phyloP scores from a whole-genome alignment of 495 filamentous ascomycete genomes.

The Xylaria telfairii region DNA sequence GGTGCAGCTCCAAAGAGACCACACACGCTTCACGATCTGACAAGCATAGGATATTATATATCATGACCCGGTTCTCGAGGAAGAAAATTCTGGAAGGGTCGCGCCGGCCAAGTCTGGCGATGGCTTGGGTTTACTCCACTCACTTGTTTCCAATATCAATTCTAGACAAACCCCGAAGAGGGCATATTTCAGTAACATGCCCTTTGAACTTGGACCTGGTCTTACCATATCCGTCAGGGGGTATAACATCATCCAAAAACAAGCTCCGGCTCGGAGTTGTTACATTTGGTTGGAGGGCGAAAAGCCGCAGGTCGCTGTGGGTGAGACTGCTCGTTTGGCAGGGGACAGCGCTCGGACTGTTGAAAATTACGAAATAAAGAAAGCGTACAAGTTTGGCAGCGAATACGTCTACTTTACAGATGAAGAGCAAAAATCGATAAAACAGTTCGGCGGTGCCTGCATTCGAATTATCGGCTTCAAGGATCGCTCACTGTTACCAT shows the following conservation, averaged over 20 bases:
- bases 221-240: slow-evolving; percentile 90
- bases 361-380: slow-evolving; percentile 82
- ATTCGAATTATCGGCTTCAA: slow-evolving; percentile 97
- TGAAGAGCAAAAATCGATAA: slow-evolving; percentile 79
- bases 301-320: slow-evolving; percentile 76
- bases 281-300: slow-evolving; percentile 88
- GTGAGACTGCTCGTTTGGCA: slow-evolving; percentile 72
- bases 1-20: slow-evolving; percentile 22
- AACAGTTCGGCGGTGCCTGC: slow-evolving; percentile 75
- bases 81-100: slow-evolving; percentile 50
- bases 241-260: slow-evolving; percentile 85
- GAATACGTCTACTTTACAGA: slow-evolving; percentile 84
- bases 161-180: slow-evolving; percentile 88
- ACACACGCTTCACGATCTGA: slow-evolving; percentile 32
- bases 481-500: slow-evolving; percentile 70
- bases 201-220: slow-evolving; percentile 84
- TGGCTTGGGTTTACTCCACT: slow-evolving; percentile 80
- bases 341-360: slow-evolving; percentile 76
- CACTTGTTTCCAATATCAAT: slow-evolving; percentile 86
- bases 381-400: slow-evolving; percentile 95
- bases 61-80: slow-evolving; percentile 65
- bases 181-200: slow-evolving; percentile 81
- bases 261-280: slow-evolving; percentile 77
- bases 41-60: slow-evolving; percentile 78
- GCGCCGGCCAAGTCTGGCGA: slow-evolving; percentile 63